Conservation (phyloP, 2,329 filamentous ascomycete genomes). For the Blumeria graminis region DNA sequence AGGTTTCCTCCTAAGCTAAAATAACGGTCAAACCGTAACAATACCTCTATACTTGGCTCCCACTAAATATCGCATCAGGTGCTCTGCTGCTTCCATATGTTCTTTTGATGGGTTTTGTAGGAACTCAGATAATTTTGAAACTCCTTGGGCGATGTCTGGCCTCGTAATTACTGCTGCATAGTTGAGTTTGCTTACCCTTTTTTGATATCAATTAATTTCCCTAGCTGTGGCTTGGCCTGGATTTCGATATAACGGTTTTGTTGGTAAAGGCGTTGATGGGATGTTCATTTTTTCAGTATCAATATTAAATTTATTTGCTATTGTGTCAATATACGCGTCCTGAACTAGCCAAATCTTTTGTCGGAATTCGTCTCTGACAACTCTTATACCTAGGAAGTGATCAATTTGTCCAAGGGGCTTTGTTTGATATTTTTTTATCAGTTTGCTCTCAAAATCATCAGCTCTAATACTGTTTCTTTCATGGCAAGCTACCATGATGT, state of each 20-base stretch:
- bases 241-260: background rate
- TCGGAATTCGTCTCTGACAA: background rate
- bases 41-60: background rate
- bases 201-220: background rate
- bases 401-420: background rate
- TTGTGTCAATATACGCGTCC: background rate
- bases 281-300: background rate
- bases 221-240: background rate
- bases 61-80: background rate
- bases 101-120: background rate
- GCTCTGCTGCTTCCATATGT: background rate
- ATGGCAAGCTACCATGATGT: background rate
- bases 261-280: background rate
- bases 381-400: background rate
- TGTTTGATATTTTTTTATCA: background rate
- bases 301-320: background rate
- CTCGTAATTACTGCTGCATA: background rate
- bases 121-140: background rate
- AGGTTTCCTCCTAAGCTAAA: no score
- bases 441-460: background rate
- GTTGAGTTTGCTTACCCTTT: background rate
- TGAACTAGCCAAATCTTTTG: conserved; percentile 1
- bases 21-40: no score
- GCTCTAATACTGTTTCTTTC: background rate
- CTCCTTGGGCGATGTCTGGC: background rate